Evolutionary conservation across 805 yeast species (phyloP), one percentile per base, ranked within the genome.

Genomic region (Dipodascopsis tothii): DNA sequence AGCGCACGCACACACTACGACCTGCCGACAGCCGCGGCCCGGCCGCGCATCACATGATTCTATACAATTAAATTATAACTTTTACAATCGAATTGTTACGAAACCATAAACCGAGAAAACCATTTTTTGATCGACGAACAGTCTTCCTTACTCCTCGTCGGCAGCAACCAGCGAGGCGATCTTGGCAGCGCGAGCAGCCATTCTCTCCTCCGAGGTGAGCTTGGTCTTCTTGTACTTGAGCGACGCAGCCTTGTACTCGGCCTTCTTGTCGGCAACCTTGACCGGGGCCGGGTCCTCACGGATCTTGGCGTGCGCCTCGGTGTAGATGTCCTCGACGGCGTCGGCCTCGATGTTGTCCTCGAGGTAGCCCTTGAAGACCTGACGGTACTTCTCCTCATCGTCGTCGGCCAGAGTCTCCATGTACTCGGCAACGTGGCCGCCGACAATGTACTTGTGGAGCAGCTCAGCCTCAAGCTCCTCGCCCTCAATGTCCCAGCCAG

Each of bases 391-490:
- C 80, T 90, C 98, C 79, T 90, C 98, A 83, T 90, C 98, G 72
- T 90, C 98, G 67, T 92, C 98, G 72, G 92, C 90, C 71, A 92
- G 84, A 80, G 90, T 97, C 80, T 92, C 98, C 96, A 92, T 92
- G 92, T 92, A 92, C 80, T 92, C 97, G 67, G 98, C 81, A 68
- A 92, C 88, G 84, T 92, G 98, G 73, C 97, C 97, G 78, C 95
- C 97, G 69, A 90, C 83, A 79, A 92, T 92, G 94, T 92, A 92
- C 75, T 85, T 86, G 86, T 96, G 86, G 72, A 92, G 81, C 61
- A 80, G 73, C 70, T 92, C 98, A 64, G 96, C 86, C 69, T 92
- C 98, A 65, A 92, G 81, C 77, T 92, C 98, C 78, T 92, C 95
- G 64, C 82, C 67, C 79, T 92, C 98, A 65, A 90, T 85, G 74